A percentile compares a stretch with the other conserved stretches of the same genome.
Evolutionary conservation across 179 eudicot genomes (phyloP).

Genomic region (Amaranthus tricolor): DNA sequence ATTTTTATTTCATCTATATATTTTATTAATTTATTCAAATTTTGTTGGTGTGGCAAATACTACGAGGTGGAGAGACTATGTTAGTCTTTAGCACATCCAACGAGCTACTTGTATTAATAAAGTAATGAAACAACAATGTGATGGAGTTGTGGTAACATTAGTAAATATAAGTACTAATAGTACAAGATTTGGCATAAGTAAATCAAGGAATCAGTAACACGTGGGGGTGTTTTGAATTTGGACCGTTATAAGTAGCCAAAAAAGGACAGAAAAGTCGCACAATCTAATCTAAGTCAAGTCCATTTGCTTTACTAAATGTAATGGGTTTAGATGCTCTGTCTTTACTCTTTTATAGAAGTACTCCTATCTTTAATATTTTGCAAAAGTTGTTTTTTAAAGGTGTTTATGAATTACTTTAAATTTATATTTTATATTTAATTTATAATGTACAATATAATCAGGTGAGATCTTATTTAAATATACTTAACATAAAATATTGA

Average conservation of each 20-base stretch:
- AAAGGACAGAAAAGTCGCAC: not conserved
- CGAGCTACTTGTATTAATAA: not conserved
- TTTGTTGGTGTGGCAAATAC: no score
- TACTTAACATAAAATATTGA: no score
- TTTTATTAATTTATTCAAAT: no score
- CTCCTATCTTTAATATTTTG: no score
- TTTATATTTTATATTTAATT: no score
- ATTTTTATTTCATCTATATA: no score
- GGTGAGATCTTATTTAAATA: no score
- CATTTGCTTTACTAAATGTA: constrained; percentile 11
- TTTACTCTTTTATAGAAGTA: no score
- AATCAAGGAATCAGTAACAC: constrained; percentile 12
- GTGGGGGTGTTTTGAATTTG: constrained; percentile 10
- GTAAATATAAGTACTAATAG: not conserved
- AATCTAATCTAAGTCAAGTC: constrained; percentile 18
- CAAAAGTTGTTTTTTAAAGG: no score
- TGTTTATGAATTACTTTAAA: no score
- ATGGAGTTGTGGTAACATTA: constrained; percentile 6
- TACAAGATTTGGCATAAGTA: not conserved
- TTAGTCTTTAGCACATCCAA: not conserved
- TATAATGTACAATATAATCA: no score
- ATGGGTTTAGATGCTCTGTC: constrained; percentile 17
- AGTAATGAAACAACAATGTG: not conserved
- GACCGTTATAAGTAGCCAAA: constrained; percentile 6
- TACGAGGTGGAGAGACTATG: no score